Base-by-base conservation (phyloP, 1,284 basidiomycete species). In the Sporisorium iseilematis-ciliati region DNA sequence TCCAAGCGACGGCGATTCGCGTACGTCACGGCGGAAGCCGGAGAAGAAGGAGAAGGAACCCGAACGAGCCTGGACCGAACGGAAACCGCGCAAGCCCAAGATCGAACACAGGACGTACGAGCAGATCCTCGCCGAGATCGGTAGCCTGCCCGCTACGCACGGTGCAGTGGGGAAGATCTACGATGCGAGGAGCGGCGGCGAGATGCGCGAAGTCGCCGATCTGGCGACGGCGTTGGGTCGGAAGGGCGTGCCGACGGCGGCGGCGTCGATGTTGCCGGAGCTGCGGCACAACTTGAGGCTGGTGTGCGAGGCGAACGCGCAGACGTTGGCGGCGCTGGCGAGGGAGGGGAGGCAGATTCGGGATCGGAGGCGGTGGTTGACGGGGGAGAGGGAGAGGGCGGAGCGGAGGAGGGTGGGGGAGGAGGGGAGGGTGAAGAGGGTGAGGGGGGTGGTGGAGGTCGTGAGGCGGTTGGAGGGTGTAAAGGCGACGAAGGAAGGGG, bases 211-310 rank as follows among this genome's bases (percentile, higher is more conserved):
- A 35, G 75, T 83, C 1, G 51, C 65, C 16, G 83, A 82, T 20
- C 42, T 82, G n/a, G 64, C 77, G 2, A 57, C 65, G 14, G 82
- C 79, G 7, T 59, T 83, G 2, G 71, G 75, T 0, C 29, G 43
- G 14, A 67, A 74, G 16, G 71, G 63, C 2, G 46, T 63, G 23
- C 69, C 63, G 3, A 57, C 66, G 11, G 51, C 59, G 4, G 45
- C 59, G 10, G 51, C 59, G 4, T 50, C 59, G 10, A 45, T 26
- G 12, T 90, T 99, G 72, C 95, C 96, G 0, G 97, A 99, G 88
- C 90, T 99, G 20, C 90, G 95, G 38, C 95, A 99, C 84, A 99
- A 99, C 84, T 86, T 99, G 26, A 90, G 91, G 7, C 89, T 98
- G 46, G 93, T 99, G 48, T 89, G 91, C 3, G 92, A 95, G 50